Evolutionary conservation across 306 rosid species (phyloP).

Genomic region (Arachis stenosperma): DNA sequence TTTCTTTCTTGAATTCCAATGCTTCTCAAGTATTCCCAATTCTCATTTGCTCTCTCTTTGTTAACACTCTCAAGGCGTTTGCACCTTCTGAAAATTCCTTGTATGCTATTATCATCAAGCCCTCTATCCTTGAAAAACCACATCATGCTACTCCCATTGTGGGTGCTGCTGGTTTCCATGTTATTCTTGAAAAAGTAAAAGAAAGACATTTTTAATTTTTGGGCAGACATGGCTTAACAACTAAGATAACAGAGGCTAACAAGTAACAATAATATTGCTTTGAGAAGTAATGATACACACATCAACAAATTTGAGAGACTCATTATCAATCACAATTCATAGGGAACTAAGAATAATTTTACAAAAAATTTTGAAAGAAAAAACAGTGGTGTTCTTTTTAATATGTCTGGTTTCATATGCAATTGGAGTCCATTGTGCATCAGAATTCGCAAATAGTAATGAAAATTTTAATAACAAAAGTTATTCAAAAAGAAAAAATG

Average conservation of each 20-base stretch:
- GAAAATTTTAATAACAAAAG: no score
- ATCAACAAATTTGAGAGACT: no score
- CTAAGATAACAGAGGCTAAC: background rate
- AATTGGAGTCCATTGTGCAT: no score
- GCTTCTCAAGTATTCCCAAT: constrained; percentile 75
- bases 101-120: constrained; percentile 76
- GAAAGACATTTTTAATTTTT: constrained; percentile 48
- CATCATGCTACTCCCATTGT: constrained; percentile 63
- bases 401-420: no score
- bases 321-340: no score
- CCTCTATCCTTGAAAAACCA: constrained; percentile 95
- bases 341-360: no score
- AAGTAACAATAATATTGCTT: background rate
- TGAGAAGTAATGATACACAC: background rate
- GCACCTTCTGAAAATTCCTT: constrained; percentile 71
- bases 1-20: constrained; percentile 89
- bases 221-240: background rate
- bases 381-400: no score
- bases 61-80: constrained; percentile 67
- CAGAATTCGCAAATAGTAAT: no score
- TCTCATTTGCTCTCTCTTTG: constrained; percentile 68
- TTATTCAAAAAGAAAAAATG: no score
- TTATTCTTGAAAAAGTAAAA: constrained; percentile 66
- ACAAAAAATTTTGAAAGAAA: no score
- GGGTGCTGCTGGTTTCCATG: constrained; percentile 56